phyloP scores from a whole-genome alignment of 2,329 filamentous ascomycete genomes.

The Phaeomoniella chlamydospora region DNA sequence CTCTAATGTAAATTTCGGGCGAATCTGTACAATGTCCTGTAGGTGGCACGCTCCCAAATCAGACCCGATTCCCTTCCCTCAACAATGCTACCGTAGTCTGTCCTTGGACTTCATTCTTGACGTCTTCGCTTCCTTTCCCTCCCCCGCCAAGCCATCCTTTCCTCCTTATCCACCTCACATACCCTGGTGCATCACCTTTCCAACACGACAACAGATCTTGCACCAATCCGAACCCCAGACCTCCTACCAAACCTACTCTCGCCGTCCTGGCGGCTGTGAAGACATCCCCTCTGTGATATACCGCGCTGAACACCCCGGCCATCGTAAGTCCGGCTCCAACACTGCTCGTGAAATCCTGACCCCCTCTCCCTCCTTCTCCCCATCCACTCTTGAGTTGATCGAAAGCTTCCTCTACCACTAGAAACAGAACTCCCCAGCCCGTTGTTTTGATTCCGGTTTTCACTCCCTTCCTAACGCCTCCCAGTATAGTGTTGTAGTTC shows the following conservation, averaged over 20 bases:
- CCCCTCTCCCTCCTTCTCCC: no score
- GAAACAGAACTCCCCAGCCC: constrained; percentile 61
- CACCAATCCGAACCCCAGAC: constrained; percentile 62
- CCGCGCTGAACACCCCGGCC: constrained; percentile 73
- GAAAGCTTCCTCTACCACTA: constrained; percentile 71
- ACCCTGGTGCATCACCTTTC: constrained; percentile 59
- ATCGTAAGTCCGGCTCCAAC: constrained; percentile 71
- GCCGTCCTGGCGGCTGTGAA: constrained; percentile 65
- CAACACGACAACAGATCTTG: constrained; percentile 61
- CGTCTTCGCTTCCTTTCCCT: background rate
- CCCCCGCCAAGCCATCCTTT: constrained; percentile 12
- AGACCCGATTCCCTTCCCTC: background rate
- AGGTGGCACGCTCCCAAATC: background rate
- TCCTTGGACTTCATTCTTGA: no score
- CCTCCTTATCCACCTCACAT: constrained; percentile 52
- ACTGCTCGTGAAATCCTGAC: constrained; percentile 66
- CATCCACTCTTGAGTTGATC: constrained; percentile 52
- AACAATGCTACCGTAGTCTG: no score
- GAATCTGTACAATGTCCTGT: no score
- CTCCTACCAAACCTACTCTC: constrained; percentile 63
- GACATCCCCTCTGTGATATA: constrained; percentile 61
- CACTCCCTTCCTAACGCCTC: constrained; percentile 63
- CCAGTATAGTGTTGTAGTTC: constrained; percentile 74
- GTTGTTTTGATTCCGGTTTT: constrained; percentile 58
- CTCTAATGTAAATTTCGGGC: no score